phyloP scores from a whole-genome alignment of 176 grass and related monocot genomes.

The Secale cereale region DNA sequence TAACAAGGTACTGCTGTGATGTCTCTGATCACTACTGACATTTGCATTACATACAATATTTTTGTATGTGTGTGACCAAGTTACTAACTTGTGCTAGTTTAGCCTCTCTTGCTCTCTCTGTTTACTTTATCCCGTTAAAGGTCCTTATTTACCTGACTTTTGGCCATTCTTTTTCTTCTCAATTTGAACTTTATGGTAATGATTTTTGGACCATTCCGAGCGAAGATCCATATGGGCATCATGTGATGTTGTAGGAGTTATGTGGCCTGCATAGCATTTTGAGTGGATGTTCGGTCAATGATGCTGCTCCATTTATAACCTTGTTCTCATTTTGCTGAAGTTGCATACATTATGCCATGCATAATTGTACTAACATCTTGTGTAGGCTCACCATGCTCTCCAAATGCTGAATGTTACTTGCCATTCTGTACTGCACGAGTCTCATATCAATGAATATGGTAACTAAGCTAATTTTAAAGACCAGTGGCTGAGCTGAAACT shows the following conservation, averaged over 20 bases:
- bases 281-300: neutral
- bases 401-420: neutral
- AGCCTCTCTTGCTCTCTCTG: neutral
- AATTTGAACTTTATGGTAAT: neutral
- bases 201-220: neutral
- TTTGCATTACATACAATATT: neutral
- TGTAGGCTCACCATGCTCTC: neutral
- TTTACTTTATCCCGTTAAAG: neutral
- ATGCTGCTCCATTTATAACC: neutral
- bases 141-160: neutral
- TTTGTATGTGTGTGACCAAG: neutral
- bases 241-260: neutral
- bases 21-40: neutral
- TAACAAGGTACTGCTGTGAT: conserved; percentile 58
- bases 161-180: neutral
- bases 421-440: neutral
- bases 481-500: neutral
- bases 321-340: neutral
- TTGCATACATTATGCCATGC: neutral
- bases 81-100: neutral
- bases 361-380: neutral
- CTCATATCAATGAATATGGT: neutral
- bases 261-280: neutral
- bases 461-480: neutral
- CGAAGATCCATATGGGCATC: neutral